Evolutionary conservation across 768 basidiomycete species (phyloP).

Genomic region (Mrakia frigida): DNA sequence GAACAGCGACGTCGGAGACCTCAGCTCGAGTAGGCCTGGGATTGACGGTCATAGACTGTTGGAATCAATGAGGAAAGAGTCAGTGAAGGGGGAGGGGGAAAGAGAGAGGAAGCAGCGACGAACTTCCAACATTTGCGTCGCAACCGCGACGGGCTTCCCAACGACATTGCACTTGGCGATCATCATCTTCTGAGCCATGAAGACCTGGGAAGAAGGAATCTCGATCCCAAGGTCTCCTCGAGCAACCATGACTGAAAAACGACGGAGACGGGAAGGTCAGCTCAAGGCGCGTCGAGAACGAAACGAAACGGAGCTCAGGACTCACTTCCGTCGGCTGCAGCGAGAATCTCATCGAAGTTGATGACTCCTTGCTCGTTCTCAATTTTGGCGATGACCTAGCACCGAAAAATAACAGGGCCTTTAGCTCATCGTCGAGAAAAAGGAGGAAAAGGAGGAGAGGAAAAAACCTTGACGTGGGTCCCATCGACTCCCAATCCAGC

Average conservation of each 20-base stretch:
- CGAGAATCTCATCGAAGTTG: slow-evolving; percentile 98
- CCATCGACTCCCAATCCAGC: slow-evolving; percentile 90
- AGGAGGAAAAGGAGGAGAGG: too few species aligned
- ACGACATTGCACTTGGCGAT: slow-evolving; percentile 65
- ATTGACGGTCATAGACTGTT: slow-evolving; percentile 95
- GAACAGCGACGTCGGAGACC: slow-evolving; percentile 84
- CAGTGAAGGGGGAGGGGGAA: background rate
- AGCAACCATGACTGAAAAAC: slow-evolving; percentile 85
- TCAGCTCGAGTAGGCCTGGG: slow-evolving; percentile 97
- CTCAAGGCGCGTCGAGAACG: background rate
- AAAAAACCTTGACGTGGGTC: slow-evolving; percentile 68
- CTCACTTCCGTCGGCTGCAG: slow-evolving; percentile 71
- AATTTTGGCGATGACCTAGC: slow-evolving; percentile 88
- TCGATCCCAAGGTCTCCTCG: slow-evolving; percentile 99
- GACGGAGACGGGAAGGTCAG: background rate
- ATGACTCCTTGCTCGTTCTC: slow-evolving; percentile 98
- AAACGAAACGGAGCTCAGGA: too few species aligned
- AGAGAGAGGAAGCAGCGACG: slow-evolving; percentile 31
- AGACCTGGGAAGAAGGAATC: slow-evolving; percentile 98
- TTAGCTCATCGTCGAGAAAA: too few species aligned
- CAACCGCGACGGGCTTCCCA: slow-evolving; percentile 97
- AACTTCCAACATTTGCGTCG: slow-evolving; percentile 62
- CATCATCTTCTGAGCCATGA: slow-evolving; percentile 99
- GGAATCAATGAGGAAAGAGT: slow-evolving; percentile 28
- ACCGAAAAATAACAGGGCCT: too few species aligned